Conservation (phyloP, 345 rosid genomes). For the Syzygium oleosum region DNA sequence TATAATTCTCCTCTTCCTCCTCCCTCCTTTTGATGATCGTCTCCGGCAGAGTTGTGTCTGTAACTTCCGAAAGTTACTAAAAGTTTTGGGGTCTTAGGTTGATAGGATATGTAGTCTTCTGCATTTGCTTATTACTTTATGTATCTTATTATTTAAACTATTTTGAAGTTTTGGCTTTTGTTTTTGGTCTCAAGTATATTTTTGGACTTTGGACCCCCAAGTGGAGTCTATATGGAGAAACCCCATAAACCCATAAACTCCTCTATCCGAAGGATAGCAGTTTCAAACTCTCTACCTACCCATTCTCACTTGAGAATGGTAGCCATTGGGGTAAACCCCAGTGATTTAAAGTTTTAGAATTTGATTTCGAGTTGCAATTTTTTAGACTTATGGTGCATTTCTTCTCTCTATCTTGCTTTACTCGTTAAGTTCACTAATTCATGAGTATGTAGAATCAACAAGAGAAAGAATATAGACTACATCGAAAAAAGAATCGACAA, state of each 20-base stretch:
- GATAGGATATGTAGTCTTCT: neutral
- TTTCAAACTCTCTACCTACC: too few species aligned
- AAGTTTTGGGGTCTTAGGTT: neutral
- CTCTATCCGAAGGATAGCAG: too few species aligned
- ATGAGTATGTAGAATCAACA: neutral
- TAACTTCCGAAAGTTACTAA: neutral
- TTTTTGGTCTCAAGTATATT: too few species aligned
- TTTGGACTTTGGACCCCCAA: too few species aligned
- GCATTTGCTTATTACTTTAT: neutral
- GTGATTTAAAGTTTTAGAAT: neutral
- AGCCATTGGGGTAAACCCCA: too few species aligned
- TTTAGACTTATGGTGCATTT: neutral
- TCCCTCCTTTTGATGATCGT: neutral
- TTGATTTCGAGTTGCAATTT: neutral
- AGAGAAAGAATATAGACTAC: neutral
- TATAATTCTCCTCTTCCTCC: neutral
- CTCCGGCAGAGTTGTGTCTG: neutral
- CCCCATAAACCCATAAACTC: too few species aligned
- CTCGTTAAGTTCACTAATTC: neutral
- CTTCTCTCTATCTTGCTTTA: neutral
- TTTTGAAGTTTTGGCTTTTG: too few species aligned
- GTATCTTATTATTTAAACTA: neutral
- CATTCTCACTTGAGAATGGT: too few species aligned
- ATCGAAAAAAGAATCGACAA: too few species aligned
- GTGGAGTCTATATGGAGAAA: too few species aligned